Conservation (phyloP, 192 early-diverging fungal genomes). For the Coemansia sp. region DNA sequence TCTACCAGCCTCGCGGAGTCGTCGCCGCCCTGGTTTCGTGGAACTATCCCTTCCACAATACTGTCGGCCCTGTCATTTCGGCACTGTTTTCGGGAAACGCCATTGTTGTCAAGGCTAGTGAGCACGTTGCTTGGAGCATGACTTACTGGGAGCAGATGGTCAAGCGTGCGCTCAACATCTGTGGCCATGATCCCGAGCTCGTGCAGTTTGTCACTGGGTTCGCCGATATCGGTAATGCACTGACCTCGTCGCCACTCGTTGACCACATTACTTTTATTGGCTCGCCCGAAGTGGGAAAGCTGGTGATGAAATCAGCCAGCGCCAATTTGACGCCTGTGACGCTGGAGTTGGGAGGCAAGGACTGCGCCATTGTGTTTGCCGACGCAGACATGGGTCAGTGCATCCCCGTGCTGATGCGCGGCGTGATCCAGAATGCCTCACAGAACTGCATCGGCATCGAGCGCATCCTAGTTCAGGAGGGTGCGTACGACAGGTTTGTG, state of each 20-base stretch:
- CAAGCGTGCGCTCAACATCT: slow-evolving; percentile 61
- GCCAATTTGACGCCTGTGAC: slow-evolving; percentile 74
- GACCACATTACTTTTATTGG: slow-evolving; percentile 88
- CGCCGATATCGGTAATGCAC: slow-evolving; percentile 75
- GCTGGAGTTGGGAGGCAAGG: slow-evolving; percentile 92
- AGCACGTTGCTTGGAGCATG: slow-evolving; percentile 83
- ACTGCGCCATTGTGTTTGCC: slow-evolving; percentile 77
- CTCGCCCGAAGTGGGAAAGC: slow-evolving; percentile 76
- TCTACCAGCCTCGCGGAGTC: slow-evolving; percentile 80
- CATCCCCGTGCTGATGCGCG: slow-evolving; percentile 75
- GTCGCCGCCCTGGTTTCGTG: slow-evolving; percentile 81
- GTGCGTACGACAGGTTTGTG: slow-evolving; percentile 68
- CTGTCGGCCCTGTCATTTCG: slow-evolving; percentile 76
- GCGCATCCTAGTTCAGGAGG: slow-evolving; percentile 74
- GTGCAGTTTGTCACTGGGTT: slow-evolving; percentile 81
- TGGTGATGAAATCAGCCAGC: slow-evolving; percentile 73
- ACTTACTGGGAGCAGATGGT: slow-evolving; percentile 66
- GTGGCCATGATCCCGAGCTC: slow-evolving; percentile 76
- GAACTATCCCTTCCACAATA: slow-evolving; percentile 89
- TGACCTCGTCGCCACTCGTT: slow-evolving; percentile 60
- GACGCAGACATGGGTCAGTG: slow-evolving; percentile 70
- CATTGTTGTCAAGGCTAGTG: slow-evolving; percentile 81
- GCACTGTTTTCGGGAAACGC: slow-evolving; percentile 85
- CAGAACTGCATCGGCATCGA: slow-evolving; percentile 93
- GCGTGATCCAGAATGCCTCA: slow-evolving; percentile 84